Evolutionary conservation across 495 filamentous ascomycete genomes (phyloP), one percentile per base, ranked within the genome.

Genomic region (Chaetomium tenue): DNA sequence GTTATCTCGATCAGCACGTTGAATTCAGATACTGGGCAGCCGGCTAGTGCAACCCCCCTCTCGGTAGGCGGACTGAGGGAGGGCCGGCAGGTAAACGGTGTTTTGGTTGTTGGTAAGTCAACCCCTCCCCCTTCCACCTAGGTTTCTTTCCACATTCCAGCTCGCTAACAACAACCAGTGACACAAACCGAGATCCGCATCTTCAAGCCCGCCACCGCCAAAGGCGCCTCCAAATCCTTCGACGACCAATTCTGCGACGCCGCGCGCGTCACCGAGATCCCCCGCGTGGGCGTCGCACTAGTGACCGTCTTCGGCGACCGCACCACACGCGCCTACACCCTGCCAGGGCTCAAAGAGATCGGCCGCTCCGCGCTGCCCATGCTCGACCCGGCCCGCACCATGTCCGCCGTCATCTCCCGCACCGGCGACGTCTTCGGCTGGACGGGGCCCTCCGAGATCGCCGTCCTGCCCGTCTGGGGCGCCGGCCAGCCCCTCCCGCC

Each of bases 141-240:
- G n/a, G n/a, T n/a, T n/a, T n/a, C n/a, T n/a, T n/a, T n/a, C n/a
- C n/a, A n/a, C n/a, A n/a, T n/a, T n/a, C n/a, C n/a, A n/a, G n/a
- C 18, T 15, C 12, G 22, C 48, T 52, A 52, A 52, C 9, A 6
- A 53, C 47, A 1, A 1, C 44, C 47, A 85, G 90, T 92, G 26
- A 92, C 92, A 2, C 79, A 84, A 63, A 87, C 85, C 13, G 90
- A 91, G 65, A 87, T 86, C 28, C 84, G 91, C 54, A 86, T 98
- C 44, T 97, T 95, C 82, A 91, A 88, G 69, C 94, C 94, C 2
- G 86, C 92, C 2, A 82, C 85, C 2, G 78, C 87, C 5, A 96
- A 95, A 77, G 94, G 95, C 37, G 92, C 93, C 0, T 88, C 91
- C 61, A 96, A 93, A 62, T 84, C 86, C 6, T 97, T 92, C 81